Evolutionary conservation across 2,329 filamentous ascomycete genomes (phyloP).

Genomic region (Pseudogymnoascus sp.): DNA sequence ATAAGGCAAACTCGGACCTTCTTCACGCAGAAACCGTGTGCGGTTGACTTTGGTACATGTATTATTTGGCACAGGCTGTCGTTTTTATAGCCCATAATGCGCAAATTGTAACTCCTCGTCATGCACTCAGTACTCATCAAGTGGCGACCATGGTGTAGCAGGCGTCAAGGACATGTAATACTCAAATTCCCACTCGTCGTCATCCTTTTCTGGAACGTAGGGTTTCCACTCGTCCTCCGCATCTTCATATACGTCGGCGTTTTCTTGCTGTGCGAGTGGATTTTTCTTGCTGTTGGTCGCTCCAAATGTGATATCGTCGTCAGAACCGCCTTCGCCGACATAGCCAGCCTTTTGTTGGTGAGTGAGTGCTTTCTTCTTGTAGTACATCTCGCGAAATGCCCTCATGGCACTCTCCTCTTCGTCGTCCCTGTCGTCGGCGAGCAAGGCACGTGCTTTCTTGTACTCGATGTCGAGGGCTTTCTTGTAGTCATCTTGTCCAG

Average conservation of each 20-base stretch:
- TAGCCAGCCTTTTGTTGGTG: neutral
- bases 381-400: neutral
- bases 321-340: neutral
- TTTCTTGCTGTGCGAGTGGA: slow-evolving; percentile 3
- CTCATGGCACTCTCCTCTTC: neutral
- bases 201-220: neutral
- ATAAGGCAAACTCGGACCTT: neutral
- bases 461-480: neutral
- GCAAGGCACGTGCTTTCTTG: neutral
- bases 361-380: slow-evolving; percentile 5
- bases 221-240: neutral
- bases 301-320: neutral
- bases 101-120: neutral
- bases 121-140: neutral
- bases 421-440: neutral
- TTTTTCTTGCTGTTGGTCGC: neutral
- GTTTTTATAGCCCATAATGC: neutral
- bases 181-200: neutral
- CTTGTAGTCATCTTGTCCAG: neutral
- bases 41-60: too few relatives aligned
- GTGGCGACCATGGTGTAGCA: neutral
- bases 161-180: slow-evolving; percentile 1
- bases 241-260: neutral
- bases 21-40: neutral
- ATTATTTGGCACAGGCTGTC: too few relatives aligned